A percentile compares a stretch with the other conserved stretches of the same genome.
These are phyloP conservation scores for Aleurites moluccanus DNA, from an alignment of 441 rosid genomes.

Conservation along the genomic window DNA sequence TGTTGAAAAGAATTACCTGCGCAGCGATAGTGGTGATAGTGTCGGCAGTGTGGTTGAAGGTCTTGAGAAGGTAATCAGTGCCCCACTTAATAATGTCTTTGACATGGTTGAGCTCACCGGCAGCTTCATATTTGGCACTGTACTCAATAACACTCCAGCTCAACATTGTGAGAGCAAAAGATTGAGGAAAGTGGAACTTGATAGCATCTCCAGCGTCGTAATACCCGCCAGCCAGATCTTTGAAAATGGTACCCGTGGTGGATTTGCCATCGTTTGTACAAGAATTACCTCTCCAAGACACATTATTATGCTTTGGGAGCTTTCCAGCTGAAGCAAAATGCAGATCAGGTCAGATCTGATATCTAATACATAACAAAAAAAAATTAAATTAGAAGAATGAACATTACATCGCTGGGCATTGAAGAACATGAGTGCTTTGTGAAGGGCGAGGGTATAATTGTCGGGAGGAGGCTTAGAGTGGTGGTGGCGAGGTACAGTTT, in stretches of 20 bases:
- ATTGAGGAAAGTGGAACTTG: slow-evolving; percentile 76
- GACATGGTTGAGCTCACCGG: slow-evolving; percentile 79
- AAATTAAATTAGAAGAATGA: neutral
- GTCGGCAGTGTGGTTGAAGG: slow-evolving; percentile 70
- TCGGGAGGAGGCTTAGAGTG: slow-evolving; percentile 46
- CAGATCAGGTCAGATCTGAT: slow-evolving; percentile 6
- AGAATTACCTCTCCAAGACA: slow-evolving; percentile 83
- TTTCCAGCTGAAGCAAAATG: slow-evolving; percentile 67
- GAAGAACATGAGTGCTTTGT: slow-evolving; percentile 87
- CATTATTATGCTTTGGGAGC: slow-evolving; percentile 68
- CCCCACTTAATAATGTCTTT: slow-evolving; percentile 81
- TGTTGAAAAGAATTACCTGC: slow-evolving; percentile 46
- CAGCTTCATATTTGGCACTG: slow-evolving; percentile 81
- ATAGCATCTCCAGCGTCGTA: slow-evolving; percentile 96
- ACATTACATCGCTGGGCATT: slow-evolving; percentile 72
- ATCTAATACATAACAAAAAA: neutral
- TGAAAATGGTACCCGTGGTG: slow-evolving; percentile 29
- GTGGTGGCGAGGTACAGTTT: slow-evolving; percentile 65
- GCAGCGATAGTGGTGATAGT: slow-evolving; percentile 50
- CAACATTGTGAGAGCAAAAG: slow-evolving; percentile 87
- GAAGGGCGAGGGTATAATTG: slow-evolving; percentile 80
- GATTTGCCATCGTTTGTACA: slow-evolving; percentile 70
- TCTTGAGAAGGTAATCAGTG: slow-evolving; percentile 68
- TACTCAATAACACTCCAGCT: slow-evolving; percentile 99
- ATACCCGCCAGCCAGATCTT: slow-evolving; percentile 77